Conservation (phyloP, 2,329 filamentous ascomycete species). For the Alternaria atra region DNA sequence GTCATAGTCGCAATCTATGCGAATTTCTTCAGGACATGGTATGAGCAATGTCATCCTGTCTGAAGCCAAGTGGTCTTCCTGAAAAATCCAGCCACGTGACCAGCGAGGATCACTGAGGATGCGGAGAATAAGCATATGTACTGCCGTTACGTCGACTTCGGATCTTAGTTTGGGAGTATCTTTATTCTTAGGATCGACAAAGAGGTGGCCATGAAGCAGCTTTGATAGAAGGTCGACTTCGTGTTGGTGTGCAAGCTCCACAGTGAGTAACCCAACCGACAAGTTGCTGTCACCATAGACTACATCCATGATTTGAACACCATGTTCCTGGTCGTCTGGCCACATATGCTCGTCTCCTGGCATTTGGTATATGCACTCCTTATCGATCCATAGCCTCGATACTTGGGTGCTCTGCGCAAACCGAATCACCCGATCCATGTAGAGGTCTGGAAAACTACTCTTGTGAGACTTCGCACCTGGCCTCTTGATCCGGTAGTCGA, state of each 20-base stretch:
- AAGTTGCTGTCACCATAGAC: conserved; percentile 23
- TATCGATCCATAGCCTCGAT: conserved; percentile 28
- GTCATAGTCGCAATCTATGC: not conserved
- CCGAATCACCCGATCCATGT: conserved; percentile 28
- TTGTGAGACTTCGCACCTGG: conserved; percentile 10
- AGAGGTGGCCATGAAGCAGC: conserved; percentile 12
- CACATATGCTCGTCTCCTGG: conserved; percentile 6
- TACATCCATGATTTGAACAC: conserved; percentile 32
- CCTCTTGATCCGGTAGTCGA: conserved; percentile 19
- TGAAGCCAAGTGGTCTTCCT: conserved; percentile 32
- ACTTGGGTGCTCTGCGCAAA: conserved; percentile 21
- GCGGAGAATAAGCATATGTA: conserved; percentile 22
- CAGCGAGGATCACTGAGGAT: conserved; percentile 29
- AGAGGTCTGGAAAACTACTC: conserved; percentile 26
- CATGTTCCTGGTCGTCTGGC: conserved; percentile 14
- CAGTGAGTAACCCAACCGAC: conserved; percentile 25
- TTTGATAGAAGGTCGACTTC: conserved; percentile 20
- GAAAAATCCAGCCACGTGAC: conserved; percentile 35
- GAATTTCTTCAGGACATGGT: conserved; percentile 9
- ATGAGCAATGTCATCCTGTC: conserved; percentile 25
- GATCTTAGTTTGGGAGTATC: not conserved
- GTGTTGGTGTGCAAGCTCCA: conserved; percentile 12
- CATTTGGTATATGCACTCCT: conserved; percentile 32
- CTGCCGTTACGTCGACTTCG: not conserved
- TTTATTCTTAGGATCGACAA: conserved; percentile 4